Conservation (phyloP, 2,329 filamentous ascomycete species). For the Zymoseptoria ardabiliae region DNA sequence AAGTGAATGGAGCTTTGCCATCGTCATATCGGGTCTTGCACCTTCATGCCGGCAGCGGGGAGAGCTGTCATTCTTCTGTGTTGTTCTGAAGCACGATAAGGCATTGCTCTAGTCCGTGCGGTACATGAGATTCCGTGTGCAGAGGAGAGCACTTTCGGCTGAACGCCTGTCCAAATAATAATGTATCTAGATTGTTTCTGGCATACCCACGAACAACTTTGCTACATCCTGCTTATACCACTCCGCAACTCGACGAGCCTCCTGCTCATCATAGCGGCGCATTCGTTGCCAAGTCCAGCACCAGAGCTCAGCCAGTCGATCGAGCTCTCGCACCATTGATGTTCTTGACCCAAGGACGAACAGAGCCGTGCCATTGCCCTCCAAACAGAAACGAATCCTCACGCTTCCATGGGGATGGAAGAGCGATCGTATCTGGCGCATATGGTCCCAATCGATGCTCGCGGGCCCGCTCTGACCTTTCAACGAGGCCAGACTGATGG, state of each 20-base stretch:
- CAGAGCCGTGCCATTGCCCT: slow-evolving; percentile 11
- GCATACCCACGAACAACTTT: slow-evolving; percentile 15
- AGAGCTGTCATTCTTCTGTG: too few species aligned
- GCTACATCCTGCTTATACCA: slow-evolving; percentile 12
- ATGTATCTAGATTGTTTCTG: slow-evolving; percentile 7
- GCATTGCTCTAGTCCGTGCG: background rate
- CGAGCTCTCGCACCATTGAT: slow-evolving; percentile 10
- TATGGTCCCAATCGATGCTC: slow-evolving; percentile 15
- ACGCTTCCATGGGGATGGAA: slow-evolving; percentile 14
- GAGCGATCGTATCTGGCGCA: slow-evolving; percentile 6
- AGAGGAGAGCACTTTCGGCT: background rate
- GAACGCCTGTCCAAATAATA: background rate
- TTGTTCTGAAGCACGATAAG: background rate
- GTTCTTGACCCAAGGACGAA: slow-evolving; percentile 10
- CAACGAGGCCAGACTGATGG: slow-evolving; percentile 12
- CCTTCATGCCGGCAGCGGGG: background rate
- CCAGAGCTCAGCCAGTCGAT: slow-evolving; percentile 12
- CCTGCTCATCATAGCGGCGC: slow-evolving; percentile 10
- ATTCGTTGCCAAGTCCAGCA: slow-evolving; percentile 11
- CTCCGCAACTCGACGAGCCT: slow-evolving; percentile 10
- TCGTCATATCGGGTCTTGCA: background rate
- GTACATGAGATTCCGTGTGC: too few species aligned
- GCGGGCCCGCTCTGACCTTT: slow-evolving; percentile 8
- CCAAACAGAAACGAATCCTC: slow-evolving; percentile 13
- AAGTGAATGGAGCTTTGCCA: background rate